Percentiles rank a stretch among this genome's conserved stretches.
phyloP scores from a whole-genome alignment of 1,139 yeast species.

The Geotrichum europaeum region DNA sequence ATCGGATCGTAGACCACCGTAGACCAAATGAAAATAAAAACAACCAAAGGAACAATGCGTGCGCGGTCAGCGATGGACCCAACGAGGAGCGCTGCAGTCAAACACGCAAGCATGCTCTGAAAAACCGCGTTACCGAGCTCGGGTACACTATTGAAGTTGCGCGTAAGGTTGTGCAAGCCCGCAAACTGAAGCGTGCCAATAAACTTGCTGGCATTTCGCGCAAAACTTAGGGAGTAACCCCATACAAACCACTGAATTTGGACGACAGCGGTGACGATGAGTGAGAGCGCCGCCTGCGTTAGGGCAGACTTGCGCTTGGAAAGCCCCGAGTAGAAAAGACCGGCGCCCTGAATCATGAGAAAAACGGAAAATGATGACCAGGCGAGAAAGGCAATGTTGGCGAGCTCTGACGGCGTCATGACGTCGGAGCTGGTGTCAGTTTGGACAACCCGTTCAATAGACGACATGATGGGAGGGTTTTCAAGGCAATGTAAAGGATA shows the following conservation, averaged over 20 bases:
- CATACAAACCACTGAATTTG: constrained; percentile 48
- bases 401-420: constrained; percentile 2
- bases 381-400: constrained; percentile 11
- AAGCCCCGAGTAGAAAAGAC: constrained; percentile 53
- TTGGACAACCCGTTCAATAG: not conserved
- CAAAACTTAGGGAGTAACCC: constrained; percentile 50
- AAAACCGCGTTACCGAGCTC: constrained; percentile 35
- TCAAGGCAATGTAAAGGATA: not conserved
- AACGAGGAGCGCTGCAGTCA: constrained; percentile 49
- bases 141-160: constrained; percentile 39
- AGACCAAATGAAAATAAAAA: constrained; percentile 52
- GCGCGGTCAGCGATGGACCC: constrained; percentile 60
- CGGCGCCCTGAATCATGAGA: constrained; percentile 27
- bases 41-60: constrained; percentile 46
- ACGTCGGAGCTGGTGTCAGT: not conserved
- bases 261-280: constrained; percentile 41
- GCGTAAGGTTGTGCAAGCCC: constrained; percentile 36
- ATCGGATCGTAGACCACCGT: constrained; percentile 56
- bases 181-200: constrained; percentile 46
- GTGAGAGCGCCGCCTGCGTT: constrained; percentile 48
- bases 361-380: constrained; percentile 14
- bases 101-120: constrained; percentile 40
- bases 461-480: not conserved
- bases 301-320: constrained; percentile 53
- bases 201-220: constrained; percentile 37